Base-by-base conservation (phyloP, 2,329 filamentous ascomycete genomes). In the Tolypocladium pustulatum region DNA sequence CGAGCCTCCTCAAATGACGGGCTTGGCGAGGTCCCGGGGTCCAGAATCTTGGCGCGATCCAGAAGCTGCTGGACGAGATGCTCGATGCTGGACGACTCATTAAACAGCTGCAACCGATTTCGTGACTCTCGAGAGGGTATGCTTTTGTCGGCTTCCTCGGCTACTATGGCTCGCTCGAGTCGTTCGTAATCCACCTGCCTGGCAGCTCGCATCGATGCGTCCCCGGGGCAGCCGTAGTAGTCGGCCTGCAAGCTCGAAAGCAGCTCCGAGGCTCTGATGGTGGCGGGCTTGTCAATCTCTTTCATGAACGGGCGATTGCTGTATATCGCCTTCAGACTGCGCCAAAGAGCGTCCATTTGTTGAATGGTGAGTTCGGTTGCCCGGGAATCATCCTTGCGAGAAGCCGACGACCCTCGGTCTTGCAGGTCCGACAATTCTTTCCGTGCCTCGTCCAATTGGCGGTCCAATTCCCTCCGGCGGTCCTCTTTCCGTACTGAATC, bases 401-500 rank as follows among this genome's bases (percentile, higher is more conserved):
- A 53, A 5, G 61, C 57, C 8, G 59, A 57, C 10, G 64, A 59
- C 49, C 71, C 69, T 55, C 73, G 71, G 53, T 72, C 65, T 60
- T 73, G 70, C 17, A 77, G 62, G 22, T 65, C 69, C 38, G 70
- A 72, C 61, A 85, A 64, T 57, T 78, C 78, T 59, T 76, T 71
- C 60, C 75, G 79, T 8, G 81, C 79, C 57, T 81, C 76, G 34
- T 81, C 78, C 63, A 90, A 80, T 59, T 82, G 80, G 25, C 72
- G 68, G 58, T 90, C 85, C 74, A 88, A 82, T 62, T 86, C 79
- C 61, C 76, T 76, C 54, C 81, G 78, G 61, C 83, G 77, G 46
- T 76, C 74, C 57, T 82, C 77, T 68, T 90, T 89, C 36, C 73
- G 69, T 34, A 77, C 75, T 7, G 82, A 81, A 68, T 91, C 88